These are phyloP conservation scores for Didymella arachidicola DNA, from an alignment of 2,329 filamentous ascomycete species.

Conservation along the genomic window DNA sequence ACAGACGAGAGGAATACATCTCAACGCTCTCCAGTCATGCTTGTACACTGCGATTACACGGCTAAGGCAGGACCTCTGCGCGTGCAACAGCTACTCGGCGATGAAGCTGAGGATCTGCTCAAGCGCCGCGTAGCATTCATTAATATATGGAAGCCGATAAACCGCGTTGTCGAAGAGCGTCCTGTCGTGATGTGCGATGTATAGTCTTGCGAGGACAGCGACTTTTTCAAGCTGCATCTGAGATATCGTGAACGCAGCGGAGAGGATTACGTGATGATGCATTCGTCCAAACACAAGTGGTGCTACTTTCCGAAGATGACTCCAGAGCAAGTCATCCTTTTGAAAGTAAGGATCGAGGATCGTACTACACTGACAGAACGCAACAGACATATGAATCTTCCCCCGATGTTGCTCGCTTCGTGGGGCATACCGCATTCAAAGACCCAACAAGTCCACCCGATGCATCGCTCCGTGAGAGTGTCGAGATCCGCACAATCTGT, in stretches of 20 bases:
- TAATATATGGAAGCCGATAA: constrained; percentile 61
- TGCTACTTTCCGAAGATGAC: constrained; percentile 53
- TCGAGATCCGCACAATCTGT: constrained; percentile 53
- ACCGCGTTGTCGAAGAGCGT: constrained; percentile 49
- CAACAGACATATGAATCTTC: constrained; percentile 49
- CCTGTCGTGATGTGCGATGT: constrained; percentile 55
- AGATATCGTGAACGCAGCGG: constrained; percentile 51
- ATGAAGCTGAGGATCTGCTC: constrained; percentile 55
- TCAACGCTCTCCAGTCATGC: constrained; percentile 57
- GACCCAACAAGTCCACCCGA: constrained; percentile 46
- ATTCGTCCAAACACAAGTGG: constrained; percentile 49
- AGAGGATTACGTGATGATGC: constrained; percentile 53
- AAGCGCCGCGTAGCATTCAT: constrained; percentile 58
- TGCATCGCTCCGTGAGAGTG: constrained; percentile 49
- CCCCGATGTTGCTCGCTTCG: constrained; percentile 46
- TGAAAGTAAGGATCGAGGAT: constrained; percentile 36
- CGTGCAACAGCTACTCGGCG: constrained; percentile 55
- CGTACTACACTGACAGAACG: not conserved
- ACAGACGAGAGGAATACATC: constrained; percentile 46
- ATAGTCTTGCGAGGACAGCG: constrained; percentile 43
- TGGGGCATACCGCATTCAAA: constrained; percentile 52
- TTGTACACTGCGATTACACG: constrained; percentile 63
- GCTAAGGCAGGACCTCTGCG: constrained; percentile 54
- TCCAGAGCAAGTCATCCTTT: constrained; percentile 48
- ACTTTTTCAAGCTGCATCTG: constrained; percentile 54